Base-by-base conservation (phyloP, 495 filamentous ascomycete species). In the Chlorociboria aeruginascens region DNA sequence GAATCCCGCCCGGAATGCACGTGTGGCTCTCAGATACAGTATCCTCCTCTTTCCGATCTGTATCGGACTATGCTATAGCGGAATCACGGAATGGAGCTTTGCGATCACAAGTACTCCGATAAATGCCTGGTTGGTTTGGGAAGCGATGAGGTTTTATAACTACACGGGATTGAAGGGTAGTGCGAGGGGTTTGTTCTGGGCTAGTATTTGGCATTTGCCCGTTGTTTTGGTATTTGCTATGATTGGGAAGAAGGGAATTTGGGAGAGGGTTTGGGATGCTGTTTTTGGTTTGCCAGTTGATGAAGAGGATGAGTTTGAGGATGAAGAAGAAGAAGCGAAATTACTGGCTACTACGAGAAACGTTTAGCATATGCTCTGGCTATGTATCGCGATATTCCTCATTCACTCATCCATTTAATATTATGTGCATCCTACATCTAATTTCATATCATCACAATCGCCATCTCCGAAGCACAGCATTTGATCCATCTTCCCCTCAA, bases 141-240 rank as follows among this genome's bases (percentile, higher is more conserved):
- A 95, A 63, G 88, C 93, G 1, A 79, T 83, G 58, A 70, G 70
- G 43, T 96, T 97, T 64, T 95, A 84, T 79, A 72, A 76, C 48
- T 67, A 78, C 30, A 77, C 86, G 48, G 92, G 90, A 11, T 72
- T 77, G 38, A 78, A 83, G 53, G 93, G 93, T 6, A 83, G 70
- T 36, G 93, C 93, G 7, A 78, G 86, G 38, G 82, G 81, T 6
- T 60, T 98, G 48, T 98, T 98, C 65, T 98, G 92, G 92, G 87
- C 92, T 0, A 93, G 87, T 64, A 88, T 98, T 20, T 98, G 92
- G 92, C 89, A 96, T 68, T 58, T 98, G 33, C 92, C 92, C 0
- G 85, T 86, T 38, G 74, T 96, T 17, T 79, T 98, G 70, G 85
- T 95, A 48, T 68, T 96, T 49, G 93, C 88, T 34, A 84, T 97